Percentiles rank a stretch among this genome's conserved stretches.
Conservation (phyloP, 768 basidiomycete genomes). For the Cyclocybe cylindracea region DNA sequence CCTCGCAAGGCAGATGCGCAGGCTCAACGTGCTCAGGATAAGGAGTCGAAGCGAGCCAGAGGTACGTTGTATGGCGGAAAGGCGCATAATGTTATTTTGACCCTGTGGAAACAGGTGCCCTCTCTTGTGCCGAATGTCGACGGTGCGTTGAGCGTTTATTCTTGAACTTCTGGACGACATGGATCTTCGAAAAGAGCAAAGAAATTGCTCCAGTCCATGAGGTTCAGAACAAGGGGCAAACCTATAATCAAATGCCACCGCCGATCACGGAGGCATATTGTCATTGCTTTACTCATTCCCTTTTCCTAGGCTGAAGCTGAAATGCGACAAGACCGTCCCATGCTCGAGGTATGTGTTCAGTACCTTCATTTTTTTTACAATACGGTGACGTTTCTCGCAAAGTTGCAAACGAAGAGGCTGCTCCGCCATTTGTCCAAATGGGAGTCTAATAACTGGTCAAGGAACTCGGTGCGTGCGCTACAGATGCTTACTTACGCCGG, state of each 20-base stretch:
- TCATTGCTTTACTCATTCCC: not conserved
- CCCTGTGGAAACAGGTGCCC: constrained; percentile 34
- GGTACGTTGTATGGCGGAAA: constrained; percentile 30
- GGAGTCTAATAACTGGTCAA: constrained; percentile 74
- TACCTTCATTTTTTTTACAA: not conserved
- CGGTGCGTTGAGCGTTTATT: constrained; percentile 36
- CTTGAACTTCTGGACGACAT: too few relatives aligned
- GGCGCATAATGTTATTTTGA: not conserved
- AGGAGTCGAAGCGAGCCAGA: constrained; percentile 65
- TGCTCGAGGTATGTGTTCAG: constrained; percentile 44
- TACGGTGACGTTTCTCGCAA: not conserved
- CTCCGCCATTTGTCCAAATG: constrained; percentile 78
- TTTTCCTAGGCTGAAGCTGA: constrained; percentile 56
- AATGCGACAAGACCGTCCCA: constrained; percentile 73
- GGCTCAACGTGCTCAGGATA: constrained; percentile 55
- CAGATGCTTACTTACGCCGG: not conserved
- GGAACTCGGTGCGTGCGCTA: constrained; percentile 60
- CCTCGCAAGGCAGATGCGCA: constrained; percentile 42
- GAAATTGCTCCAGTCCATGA: too few relatives aligned
- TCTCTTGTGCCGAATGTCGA: constrained; percentile 66
- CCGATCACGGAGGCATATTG: constrained; percentile 9
- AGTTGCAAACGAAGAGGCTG: constrained; percentile 75
- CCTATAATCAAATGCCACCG: not conserved
- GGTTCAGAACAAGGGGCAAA: too few relatives aligned
- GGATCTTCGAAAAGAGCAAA: too few relatives aligned